Evolutionary conservation across 2,329 filamentous ascomycete genomes (phyloP), one percentile per base, ranked within the genome.

Genomic region (Penicillium sp.): DNA sequence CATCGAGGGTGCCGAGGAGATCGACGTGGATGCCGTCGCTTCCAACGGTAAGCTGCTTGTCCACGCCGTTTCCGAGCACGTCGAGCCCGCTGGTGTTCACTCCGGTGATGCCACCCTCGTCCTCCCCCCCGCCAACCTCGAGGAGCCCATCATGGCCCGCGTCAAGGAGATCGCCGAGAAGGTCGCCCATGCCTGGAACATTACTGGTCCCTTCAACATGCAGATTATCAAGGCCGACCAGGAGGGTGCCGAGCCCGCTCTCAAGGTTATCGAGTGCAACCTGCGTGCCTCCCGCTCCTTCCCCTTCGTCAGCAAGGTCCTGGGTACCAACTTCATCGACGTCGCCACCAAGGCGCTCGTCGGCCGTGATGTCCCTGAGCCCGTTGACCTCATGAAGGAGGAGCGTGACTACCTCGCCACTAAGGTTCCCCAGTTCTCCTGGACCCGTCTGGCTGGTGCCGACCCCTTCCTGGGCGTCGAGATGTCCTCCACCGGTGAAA

Each of bases 191-290:
- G 94, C 94, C 46, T 97, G 93, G 91, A 92, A 84, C 71, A 97
- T 97, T 75, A 97, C 92, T 20, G 94, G 94, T 53, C 94, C 94
- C 57, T 99, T 97, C 86, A 99, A 99, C 84, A 97, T 99, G 93
- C 94, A 99, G 74, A 96, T 99, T 77, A 97, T 99, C 84, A 96
- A 96, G 81, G 91, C 89, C 35, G 82, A 90, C 13, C 81, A 89
- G 32, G 86, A 90, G 57, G 89, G 89, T 56, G 88, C 87, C 54
- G 84, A 88, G 70, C 85, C 89, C 34, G 81, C 84, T 29, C 85
- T 97, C 63, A 97, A 97, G 82, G 93, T 97, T 69, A 97, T 97
- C 61, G 93, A 97, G 79, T 97, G 93, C 81, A 97, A 97, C 77
- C 86, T 97, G 60, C 93, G 93, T 74, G 94, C 93, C 55, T 97